Evolutionary conservation across 1,139 yeast species (phyloP).

Genomic region (Tardiomyces digboiensis): DNA sequence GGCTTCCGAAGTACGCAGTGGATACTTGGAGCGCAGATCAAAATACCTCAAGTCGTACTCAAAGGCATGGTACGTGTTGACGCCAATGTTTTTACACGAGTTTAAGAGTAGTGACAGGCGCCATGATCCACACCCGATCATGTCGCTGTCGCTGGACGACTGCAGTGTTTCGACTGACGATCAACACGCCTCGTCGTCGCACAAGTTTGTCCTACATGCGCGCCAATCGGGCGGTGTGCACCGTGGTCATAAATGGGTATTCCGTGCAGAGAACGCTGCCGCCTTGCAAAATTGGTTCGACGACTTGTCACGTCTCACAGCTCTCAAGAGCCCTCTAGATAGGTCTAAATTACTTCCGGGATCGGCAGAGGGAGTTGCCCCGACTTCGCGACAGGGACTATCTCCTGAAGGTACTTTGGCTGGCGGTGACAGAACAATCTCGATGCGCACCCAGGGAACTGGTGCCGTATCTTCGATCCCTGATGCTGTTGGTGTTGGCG

Average conservation of each 20-base stretch:
- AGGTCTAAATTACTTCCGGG: slow-evolving; percentile 9
- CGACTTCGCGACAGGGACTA: slow-evolving; percentile 5
- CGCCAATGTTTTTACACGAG: slow-evolving; percentile 85
- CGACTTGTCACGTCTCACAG: slow-evolving; percentile 59
- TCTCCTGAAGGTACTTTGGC: slow-evolving; percentile 5
- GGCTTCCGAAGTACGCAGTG: slow-evolving; percentile 64
- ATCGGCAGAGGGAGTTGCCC: slow-evolving; percentile 5
- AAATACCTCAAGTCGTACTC: slow-evolving; percentile 86
- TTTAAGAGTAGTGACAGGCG: slow-evolving; percentile 78
- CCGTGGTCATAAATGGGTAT: slow-evolving; percentile 88
- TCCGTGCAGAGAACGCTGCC: slow-evolving; percentile 72
- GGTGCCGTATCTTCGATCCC: slow-evolving; percentile 7
- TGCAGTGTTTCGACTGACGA: slow-evolving; percentile 80
- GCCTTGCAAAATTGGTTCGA: slow-evolving; percentile 79
- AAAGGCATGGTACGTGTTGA: slow-evolving; percentile 83
- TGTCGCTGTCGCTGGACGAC: slow-evolving; percentile 75
- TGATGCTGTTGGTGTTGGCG: slow-evolving; percentile 9
- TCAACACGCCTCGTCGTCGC: slow-evolving; percentile 53
- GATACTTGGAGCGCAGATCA: slow-evolving; percentile 80
- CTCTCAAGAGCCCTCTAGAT: slow-evolving; percentile 34
- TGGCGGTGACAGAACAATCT: slow-evolving; percentile 4
- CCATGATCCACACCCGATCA: slow-evolving; percentile 76
- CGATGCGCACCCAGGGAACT: neutral
- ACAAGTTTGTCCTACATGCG: slow-evolving; percentile 74
- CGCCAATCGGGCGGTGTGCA: slow-evolving; percentile 49